A percentile compares a stretch with the other conserved stretches of the same genome.
Conservation (phyloP, 208 protist genomes). For the Acanthamoeba culbertsoni region DNA sequence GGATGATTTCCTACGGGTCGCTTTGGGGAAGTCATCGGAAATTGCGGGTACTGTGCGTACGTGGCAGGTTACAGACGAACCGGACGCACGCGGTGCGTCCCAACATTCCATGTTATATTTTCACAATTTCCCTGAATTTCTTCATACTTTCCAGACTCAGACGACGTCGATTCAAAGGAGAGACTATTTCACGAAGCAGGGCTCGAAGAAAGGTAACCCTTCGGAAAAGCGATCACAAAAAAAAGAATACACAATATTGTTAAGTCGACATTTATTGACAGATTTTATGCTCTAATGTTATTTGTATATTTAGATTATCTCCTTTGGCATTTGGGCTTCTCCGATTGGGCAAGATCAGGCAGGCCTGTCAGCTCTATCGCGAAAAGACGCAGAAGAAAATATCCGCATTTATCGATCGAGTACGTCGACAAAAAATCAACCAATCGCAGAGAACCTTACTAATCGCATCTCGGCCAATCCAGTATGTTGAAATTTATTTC, state of each 20-base stretch:
- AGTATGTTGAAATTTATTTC: neutral
- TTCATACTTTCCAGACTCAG: no score
- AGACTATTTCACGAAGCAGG: neutral
- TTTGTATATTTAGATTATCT: neutral
- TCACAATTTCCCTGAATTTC: no score
- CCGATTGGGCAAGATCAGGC: constrained; percentile 47
- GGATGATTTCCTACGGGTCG: constrained; percentile 55
- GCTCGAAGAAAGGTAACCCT: neutral
- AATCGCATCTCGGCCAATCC: neutral
- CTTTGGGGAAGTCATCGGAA: neutral
- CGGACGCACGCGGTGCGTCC: no score
- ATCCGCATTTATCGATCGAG: neutral
- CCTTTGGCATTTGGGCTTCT: constrained; percentile 39
- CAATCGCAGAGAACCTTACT: neutral
- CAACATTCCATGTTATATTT: no score
- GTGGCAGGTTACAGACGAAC: neutral
- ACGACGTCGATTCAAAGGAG: no score
- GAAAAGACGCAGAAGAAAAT: constrained; percentile 35
- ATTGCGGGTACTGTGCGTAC: neutral
- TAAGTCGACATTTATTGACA: neutral
- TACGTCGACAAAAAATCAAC: neutral
- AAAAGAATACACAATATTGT: no score
- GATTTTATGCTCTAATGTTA: neutral
- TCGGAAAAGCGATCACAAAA: no score
- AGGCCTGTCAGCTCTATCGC: constrained; percentile 29